Base-by-base conservation (phyloP, 2,329 filamentous ascomycete species). In the Myriosclerotinia scirpicola region DNA sequence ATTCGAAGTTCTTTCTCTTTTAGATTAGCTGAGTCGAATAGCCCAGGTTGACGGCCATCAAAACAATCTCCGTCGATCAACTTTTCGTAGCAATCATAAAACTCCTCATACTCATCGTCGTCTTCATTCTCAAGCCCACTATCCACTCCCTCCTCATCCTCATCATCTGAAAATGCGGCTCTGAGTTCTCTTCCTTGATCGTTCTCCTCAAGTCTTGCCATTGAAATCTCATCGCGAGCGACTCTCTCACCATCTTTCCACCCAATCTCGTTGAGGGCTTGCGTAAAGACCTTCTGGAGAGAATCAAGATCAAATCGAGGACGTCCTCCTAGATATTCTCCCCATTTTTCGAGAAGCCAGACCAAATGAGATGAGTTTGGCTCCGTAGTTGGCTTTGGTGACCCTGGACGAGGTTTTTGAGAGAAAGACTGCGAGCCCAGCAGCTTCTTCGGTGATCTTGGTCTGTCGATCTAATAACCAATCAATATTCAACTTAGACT, bases 1-100 rank as follows among this genome's bases (percentile, higher is more conserved):
- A 48, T 1, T 15, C 0, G 2, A 34, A 6, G 4, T 4, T 1
- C 0, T 2, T 34, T 59, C 1, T 15, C 7, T 22, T 44, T 1
- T 36, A 26, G 17, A 1, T 6, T 6, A 7, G 4, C 7, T n/a
- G 26, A 12, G 1, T 15, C 36, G 12, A 4, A n/a, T 48, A 3
- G n/a, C 2, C 17, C 15, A 3, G 30, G 3, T 4, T 0, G 2
- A 15, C 12, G 20, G 26, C 2, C 11, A n/a, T 46, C 11, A 8
- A n/a, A 1, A n/a, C 14, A 46, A 15, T 59, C 17, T 0, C 36
- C 26, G 5, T 59, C 56, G 26, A 20, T 48, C 12, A 48, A 2
- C 0, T 9, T 9, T 4, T 48, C 42, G 8, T 22, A 26, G 0
- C 8, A n/a, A 36, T 48, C 42, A 9, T 15, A n/a, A 17, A 36